phyloP scores from a whole-genome alignment of 2,329 filamentous ascomycete genomes.

The Penicillium sp. region DNA sequence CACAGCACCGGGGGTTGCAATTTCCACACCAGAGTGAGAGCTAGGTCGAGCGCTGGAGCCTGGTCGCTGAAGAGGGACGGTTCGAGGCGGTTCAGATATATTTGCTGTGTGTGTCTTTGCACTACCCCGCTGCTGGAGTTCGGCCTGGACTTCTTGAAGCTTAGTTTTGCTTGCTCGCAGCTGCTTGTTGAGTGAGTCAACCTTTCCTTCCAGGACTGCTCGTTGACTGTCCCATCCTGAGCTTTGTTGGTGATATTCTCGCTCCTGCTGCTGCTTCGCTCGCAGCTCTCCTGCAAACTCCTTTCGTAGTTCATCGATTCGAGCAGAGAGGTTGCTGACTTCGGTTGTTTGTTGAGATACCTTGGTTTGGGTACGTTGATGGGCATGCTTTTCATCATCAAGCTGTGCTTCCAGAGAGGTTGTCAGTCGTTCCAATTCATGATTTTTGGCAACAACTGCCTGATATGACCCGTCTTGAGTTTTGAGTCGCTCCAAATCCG shows the following conservation, averaged over 20 bases:
- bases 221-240: constrained; percentile 64
- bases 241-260: constrained; percentile 56
- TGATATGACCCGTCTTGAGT: constrained; percentile 64
- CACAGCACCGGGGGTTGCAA: constrained; percentile 54
- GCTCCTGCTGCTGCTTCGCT: constrained; percentile 50
- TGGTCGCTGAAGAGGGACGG: constrained; percentile 33
- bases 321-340: constrained; percentile 40
- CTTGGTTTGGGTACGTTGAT: constrained; percentile 56
- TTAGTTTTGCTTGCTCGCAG: constrained; percentile 70
- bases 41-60: constrained; percentile 27
- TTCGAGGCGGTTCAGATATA: constrained; percentile 42
- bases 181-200: constrained; percentile 70
- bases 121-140: constrained; percentile 47
- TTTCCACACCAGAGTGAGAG: constrained; percentile 47
- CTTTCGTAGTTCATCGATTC: constrained; percentile 51
- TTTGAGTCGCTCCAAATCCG: constrained; percentile 64
- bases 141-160: constrained; percentile 64
- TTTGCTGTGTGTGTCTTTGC: constrained; percentile 29
- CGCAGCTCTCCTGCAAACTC: constrained; percentile 55
- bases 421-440: constrained; percentile 75
- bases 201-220: constrained; percentile 67
- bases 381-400: constrained; percentile 75
- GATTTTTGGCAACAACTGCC: constrained; percentile 72
- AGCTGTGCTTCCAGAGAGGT: constrained; percentile 77
- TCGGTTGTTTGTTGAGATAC: constrained; percentile 41